Evolutionary conservation across 73 alveolate species (phyloP).

Genomic region (Paraurostyla sp.): DNA sequence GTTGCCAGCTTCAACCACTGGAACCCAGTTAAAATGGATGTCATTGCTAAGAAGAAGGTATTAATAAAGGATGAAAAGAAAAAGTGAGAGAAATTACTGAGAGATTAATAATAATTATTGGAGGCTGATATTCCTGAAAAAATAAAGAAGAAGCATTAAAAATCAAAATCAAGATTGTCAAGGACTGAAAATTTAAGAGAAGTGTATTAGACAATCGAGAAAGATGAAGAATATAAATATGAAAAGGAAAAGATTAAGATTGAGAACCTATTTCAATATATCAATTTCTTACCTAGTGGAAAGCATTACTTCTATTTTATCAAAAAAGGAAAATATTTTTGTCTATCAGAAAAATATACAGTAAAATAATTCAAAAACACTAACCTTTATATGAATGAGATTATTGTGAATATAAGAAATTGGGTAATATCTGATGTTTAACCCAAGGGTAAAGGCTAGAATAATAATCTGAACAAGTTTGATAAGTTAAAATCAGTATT

Average conservation of each 20-base stretch:
- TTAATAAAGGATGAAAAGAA: slow-evolving; percentile 16
- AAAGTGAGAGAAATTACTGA: not conserved
- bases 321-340: not conserved
- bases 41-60: not conserved
- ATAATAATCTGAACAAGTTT: not conserved
- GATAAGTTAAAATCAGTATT: slow-evolving; percentile 64
- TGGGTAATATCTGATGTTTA: slow-evolving; percentile 54
- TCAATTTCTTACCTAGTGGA: slow-evolving; percentile 66
- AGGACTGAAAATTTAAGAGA: not conserved
- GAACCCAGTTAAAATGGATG: slow-evolving; percentile 60
- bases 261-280: slow-evolving; percentile 41
- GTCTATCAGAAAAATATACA: slow-evolving; percentile 47
- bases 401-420: slow-evolving; percentile 8
- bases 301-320: slow-evolving; percentile 74
- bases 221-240: slow-evolving; percentile 31
- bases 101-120: not conserved
- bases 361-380: slow-evolving; percentile 61
- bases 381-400: slow-evolving; percentile 62
- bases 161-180: not conserved
- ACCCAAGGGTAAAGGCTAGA: not conserved
- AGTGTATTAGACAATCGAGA: slow-evolving; percentile 28
- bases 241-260: slow-evolving; percentile 23
- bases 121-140: slow-evolving; percentile 1
- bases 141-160: not conserved
- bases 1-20: slow-evolving; percentile 74